Percentiles rank a stretch among this genome's conserved stretches.
These are phyloP conservation scores for Botryotinia convoluta DNA, from an alignment of 2,329 filamentous ascomycete genomes.

Conservation along the genomic window DNA sequence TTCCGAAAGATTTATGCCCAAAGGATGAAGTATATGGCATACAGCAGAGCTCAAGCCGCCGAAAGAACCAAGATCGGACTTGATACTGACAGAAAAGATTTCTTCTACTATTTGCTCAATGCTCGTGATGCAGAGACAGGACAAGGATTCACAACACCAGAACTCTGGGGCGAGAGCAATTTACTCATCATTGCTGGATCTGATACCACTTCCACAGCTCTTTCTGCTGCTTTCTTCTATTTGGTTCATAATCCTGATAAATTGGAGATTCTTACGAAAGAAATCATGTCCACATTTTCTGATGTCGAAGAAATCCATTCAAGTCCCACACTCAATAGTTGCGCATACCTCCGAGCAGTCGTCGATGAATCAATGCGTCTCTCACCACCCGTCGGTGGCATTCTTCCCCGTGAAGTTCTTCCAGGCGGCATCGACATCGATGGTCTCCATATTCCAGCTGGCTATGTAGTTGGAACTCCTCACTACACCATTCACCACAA, in stretches of 20 bases:
- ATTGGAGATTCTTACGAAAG: conserved; percentile 36
- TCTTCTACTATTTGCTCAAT: conserved; percentile 73
- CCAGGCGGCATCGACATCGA: conserved; percentile 32
- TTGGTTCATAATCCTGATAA: conserved; percentile 38
- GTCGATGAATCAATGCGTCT: conserved; percentile 40
- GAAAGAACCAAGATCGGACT: conserved; percentile 64
- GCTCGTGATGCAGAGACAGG: conserved; percentile 70
- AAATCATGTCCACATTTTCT: conserved; percentile 27
- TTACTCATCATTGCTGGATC: conserved; percentile 37
- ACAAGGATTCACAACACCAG: conserved; percentile 40
- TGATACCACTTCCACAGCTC: conserved; percentile 43
- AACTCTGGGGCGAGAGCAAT: conserved; percentile 32
- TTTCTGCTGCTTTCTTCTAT: conserved; percentile 43
- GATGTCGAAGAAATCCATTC: conserved; percentile 40
- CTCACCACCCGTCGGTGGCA: conserved; percentile 31
- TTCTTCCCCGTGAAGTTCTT: conserved; percentile 32
- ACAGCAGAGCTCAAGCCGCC: conserved; percentile 64
- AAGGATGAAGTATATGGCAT: conserved; percentile 67
- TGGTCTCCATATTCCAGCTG: conserved; percentile 39
- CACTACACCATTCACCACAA: conserved; percentile 48
- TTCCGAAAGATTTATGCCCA: conserved; percentile 66
- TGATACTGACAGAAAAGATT: conserved; percentile 60
- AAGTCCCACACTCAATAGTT: conserved; percentile 34
- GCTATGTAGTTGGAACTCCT: conserved; percentile 45
- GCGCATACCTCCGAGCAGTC: conserved; percentile 44